phyloP scores from a whole-genome alignment of 1,139 yeast species.

The Meyerozyma sp. region DNA sequence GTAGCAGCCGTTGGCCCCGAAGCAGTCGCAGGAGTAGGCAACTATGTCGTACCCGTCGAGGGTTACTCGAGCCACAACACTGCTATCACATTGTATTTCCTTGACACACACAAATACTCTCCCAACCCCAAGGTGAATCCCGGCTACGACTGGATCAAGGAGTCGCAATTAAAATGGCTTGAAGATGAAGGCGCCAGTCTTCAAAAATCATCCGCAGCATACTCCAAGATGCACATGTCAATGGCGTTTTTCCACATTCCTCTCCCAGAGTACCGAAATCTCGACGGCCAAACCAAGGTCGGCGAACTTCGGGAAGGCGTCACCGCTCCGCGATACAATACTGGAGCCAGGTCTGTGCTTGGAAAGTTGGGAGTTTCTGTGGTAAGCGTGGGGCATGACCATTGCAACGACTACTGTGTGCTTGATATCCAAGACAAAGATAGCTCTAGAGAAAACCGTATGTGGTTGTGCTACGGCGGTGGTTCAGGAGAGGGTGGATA shows the following conservation, averaged over 20 bases:
- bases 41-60: conserved; percentile 54
- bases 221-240: conserved; percentile 46
- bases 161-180: conserved; percentile 61
- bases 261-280: conserved; percentile 67
- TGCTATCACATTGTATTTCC: conserved; percentile 60
- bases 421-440: conserved; percentile 28
- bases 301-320: conserved; percentile 69
- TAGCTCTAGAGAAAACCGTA: conserved; percentile 28
- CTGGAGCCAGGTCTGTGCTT: conserved; percentile 57
- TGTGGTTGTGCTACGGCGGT: conserved; percentile 94
- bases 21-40: conserved; percentile 72
- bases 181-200: conserved; percentile 33
- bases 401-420: conserved; percentile 85
- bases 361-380: conserved; percentile 64
- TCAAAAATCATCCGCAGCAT: conserved; percentile 24
- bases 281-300: conserved; percentile 36
- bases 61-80: conserved; percentile 30
- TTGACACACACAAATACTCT: conserved; percentile 79
- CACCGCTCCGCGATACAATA: conserved; percentile 70
- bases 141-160: conserved; percentile 85
- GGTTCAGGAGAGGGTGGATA: conserved; percentile 93
- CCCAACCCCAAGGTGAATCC: conserved; percentile 58
- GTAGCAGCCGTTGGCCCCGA: conserved; percentile 58
- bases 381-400: conserved; percentile 87
- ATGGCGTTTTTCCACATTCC: conserved; percentile 97